These are phyloP conservation scores for Jasminum sambac DNA, from an alignment of 257 asterid species.

Conservation along the genomic window DNA sequence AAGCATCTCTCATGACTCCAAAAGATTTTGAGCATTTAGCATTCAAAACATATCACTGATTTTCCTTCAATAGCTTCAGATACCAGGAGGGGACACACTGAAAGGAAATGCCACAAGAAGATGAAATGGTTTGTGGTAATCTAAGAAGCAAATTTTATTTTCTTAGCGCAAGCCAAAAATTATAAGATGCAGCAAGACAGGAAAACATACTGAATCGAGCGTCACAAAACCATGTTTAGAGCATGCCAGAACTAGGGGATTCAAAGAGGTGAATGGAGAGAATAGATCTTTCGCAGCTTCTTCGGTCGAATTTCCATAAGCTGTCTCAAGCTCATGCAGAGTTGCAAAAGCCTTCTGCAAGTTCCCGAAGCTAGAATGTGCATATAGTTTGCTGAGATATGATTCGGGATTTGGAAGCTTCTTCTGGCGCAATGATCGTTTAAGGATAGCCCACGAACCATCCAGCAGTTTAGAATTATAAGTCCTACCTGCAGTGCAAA, in stretches of 20 bases:
- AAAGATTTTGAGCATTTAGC: neutral
- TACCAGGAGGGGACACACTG: neutral
- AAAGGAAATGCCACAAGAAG: neutral
- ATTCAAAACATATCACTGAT: neutral
- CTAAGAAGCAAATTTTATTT: constrained; percentile 5
- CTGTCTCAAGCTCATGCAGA: constrained; percentile 75
- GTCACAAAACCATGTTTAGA: constrained; percentile 67
- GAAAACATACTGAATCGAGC: constrained; percentile 71
- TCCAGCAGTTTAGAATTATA: constrained; percentile 68
- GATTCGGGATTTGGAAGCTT: constrained; percentile 70
- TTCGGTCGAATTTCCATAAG: constrained; percentile 45
- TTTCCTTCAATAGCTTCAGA: neutral
- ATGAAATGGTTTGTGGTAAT: neutral
- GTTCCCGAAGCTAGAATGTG: constrained; percentile 71
- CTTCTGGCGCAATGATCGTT: constrained; percentile 64
- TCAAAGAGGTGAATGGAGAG: constrained; percentile 71
- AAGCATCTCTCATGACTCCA: neutral
- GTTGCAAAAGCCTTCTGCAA: constrained; percentile 78
- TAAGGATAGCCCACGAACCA: constrained; percentile 82
- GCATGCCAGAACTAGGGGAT: constrained; percentile 75
- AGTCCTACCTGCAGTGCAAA: constrained; percentile 87
- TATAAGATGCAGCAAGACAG: constrained; percentile 5
- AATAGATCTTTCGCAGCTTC: constrained; percentile 55
- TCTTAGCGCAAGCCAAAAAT: constrained; percentile 15
- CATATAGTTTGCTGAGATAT: constrained; percentile 70